phyloP scores from a whole-genome alignment of 2,329 filamentous ascomycete species.

The Fusarium hainanense region DNA sequence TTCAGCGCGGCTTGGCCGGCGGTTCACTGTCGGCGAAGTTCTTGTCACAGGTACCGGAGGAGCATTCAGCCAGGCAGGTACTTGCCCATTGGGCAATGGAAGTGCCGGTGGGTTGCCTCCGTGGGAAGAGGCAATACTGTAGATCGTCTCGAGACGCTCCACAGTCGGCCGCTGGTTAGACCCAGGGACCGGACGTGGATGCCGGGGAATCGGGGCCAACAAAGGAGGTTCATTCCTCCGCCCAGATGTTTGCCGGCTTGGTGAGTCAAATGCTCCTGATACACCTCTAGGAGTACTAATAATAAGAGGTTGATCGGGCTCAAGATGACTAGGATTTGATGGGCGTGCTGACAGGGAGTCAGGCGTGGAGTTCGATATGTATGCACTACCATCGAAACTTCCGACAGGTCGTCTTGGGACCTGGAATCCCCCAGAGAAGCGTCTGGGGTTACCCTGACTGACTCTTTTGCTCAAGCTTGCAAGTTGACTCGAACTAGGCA shows the following conservation, averaged over 20 bases:
- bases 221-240: conserved; percentile 58
- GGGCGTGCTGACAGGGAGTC: conserved; percentile 36
- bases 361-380: conserved; percentile 28
- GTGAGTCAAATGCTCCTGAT: conserved; percentile 63
- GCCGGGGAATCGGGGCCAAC: conserved; percentile 64
- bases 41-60: conserved; percentile 51
- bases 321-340: conserved; percentile 22
- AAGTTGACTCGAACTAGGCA: conserved; percentile 55
- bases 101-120: conserved; percentile 23
- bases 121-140: conserved; percentile 51
- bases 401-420: conserved; percentile 56
- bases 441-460: conserved; percentile 54
- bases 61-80: conserved; percentile 52
- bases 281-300: conserved; percentile 70
- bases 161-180: conserved; percentile 57
- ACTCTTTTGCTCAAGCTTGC: conserved; percentile 53
- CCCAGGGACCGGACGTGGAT: conserved; percentile 56
- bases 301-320: conserved; percentile 66
- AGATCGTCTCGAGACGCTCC: conserved; percentile 67
- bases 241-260: conserved; percentile 50
- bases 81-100: conserved; percentile 28
- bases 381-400: conserved; percentile 46
- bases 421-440: conserved; percentile 57
- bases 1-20: conserved; percentile 66
- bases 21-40: conserved; percentile 56